phyloP scores from a whole-genome alignment of 1,139 yeast genomes.

The Petasospora rhodanensis region DNA sequence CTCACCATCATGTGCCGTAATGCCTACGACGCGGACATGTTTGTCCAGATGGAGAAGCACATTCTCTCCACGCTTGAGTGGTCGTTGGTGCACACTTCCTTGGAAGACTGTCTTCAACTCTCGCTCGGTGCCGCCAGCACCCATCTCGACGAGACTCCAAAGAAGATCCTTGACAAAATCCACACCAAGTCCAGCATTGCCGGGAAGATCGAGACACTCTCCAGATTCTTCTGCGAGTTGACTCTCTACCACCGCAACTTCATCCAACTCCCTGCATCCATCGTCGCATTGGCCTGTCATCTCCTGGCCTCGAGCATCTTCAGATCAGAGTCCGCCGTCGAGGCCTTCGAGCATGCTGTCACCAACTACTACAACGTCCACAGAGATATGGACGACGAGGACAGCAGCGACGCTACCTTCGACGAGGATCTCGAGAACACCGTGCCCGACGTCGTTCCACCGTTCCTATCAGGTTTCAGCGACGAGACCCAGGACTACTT shows the following conservation, averaged over 20 bases:
- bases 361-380: slow-evolving; percentile 3
- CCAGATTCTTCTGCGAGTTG: slow-evolving; percentile 71
- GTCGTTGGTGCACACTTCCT: slow-evolving; percentile 45
- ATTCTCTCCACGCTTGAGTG: slow-evolving; percentile 81
- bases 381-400: slow-evolving; percentile 22
- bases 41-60: slow-evolving; percentile 93
- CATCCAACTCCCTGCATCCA: slow-evolving; percentile 55
- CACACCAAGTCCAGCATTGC: slow-evolving; percentile 26
- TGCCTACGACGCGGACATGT: slow-evolving; percentile 86
- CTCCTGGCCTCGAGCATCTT: slow-evolving; percentile 67
- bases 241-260: slow-evolving; percentile 70
- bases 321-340: slow-evolving; percentile 33
- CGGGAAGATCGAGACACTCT: slow-evolving; percentile 26
- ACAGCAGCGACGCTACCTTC: slow-evolving; percentile 23
- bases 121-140: slow-evolving; percentile 36
- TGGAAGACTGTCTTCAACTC: slow-evolving; percentile 59
- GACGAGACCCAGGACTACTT: slow-evolving; percentile 38
- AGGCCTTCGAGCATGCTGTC: slow-evolving; percentile 24
- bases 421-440: slow-evolving; percentile 31
- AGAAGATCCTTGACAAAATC: slow-evolving; percentile 17
- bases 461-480: slow-evolving; percentile 52
- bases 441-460: slow-evolving; percentile 41
- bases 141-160: slow-evolving; percentile 24
- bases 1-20: slow-evolving; percentile 75
- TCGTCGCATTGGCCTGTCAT: slow-evolving; percentile 66